Base-by-base conservation (phyloP, 257 asterid genomes). In the Solanum tacnaense region DNA sequence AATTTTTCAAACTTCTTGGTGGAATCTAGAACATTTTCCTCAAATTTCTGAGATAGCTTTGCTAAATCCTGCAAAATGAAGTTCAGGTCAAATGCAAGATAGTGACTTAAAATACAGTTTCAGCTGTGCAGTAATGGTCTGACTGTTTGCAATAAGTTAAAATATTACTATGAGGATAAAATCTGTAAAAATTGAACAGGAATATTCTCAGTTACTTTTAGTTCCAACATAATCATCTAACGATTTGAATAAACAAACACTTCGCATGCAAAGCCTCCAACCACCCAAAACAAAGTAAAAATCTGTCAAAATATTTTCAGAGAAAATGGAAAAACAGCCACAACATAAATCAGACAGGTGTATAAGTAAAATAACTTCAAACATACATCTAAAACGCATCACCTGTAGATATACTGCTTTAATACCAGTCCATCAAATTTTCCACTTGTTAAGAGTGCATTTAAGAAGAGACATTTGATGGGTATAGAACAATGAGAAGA, bases 1-100 rank as follows among this genome's bases (percentile, higher is more conserved):
- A 97, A 90, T 70, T 97, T 97, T 93, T 96, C 98, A 52, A 94
- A 97, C 89, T 96, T 97, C 93, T 97, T 97, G 58, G 99, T 97
- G 34, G 98, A 95, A 92, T 97, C 99, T 75, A 97, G 88, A 88
- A 97, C 98, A 90, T 97, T 96, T 92, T 97, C 99, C 83, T 88
- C 99, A 90, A 97, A 97, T 91, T 96, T 97, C 85, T 88, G 94
- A 68, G 99, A 93, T 75, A 97, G 94, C 89, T 97, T 96, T 71
- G 98, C 94, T 90, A 96, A 88, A 88, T 96, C 99, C 99, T 97
- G 92, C 89, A 91, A 83, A 72, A 89, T 5, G 86, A 87, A 73
- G 83, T 76, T 39, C 83, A 84, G 62, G 85, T 67, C 23, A 86
- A 44, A 84, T 32, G 75, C 76, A 58, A 76, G 76, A 81, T 18